Evolutionary conservation across 257 asterid genomes (phyloP).

Genomic region (Fraxinus anomala): DNA sequence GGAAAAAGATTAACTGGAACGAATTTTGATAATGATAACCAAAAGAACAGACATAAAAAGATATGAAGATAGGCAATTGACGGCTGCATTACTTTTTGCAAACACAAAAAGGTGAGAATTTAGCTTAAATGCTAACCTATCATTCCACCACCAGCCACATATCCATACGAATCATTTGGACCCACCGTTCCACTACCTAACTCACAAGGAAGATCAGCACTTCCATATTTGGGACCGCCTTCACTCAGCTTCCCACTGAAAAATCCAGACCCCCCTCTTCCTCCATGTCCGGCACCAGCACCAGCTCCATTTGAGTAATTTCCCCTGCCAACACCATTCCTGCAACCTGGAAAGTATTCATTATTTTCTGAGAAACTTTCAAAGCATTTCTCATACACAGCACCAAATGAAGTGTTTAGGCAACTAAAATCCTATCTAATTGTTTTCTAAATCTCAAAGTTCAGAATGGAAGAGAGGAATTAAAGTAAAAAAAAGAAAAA

Average conservation of each 20-base stretch:
- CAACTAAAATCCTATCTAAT: neutral
- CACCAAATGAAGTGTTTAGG: neutral
- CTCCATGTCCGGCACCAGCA: slow-evolving; percentile 98
- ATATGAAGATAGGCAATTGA: neutral
- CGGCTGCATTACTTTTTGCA: slow-evolving; percentile 11
- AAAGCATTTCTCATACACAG: slow-evolving; percentile 20
- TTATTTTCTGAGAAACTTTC: slow-evolving; percentile 27
- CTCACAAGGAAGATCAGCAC: slow-evolving; percentile 93
- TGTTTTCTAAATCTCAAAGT: slow-evolving; percentile 23
- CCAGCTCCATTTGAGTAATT: slow-evolving; percentile 93
- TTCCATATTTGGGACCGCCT: slow-evolving; percentile 86
- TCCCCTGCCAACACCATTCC: slow-evolving; percentile 89
- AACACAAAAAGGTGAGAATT: slow-evolving; percentile 20
- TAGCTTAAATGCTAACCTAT: slow-evolving; percentile 52
- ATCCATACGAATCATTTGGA: slow-evolving; percentile 68
- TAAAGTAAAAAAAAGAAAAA: slow-evolving; percentile 15
- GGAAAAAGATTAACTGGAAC: slow-evolving; percentile 4
- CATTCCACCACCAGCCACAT: slow-evolving; percentile 89
- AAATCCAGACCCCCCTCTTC: slow-evolving; percentile 87
- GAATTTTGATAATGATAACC: neutral
- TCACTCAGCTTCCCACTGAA: slow-evolving; percentile 67
- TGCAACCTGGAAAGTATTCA: slow-evolving; percentile 67
- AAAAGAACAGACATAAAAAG: slow-evolving; percentile 14
- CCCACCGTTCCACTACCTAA: slow-evolving; percentile 89
- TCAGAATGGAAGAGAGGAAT: slow-evolving; percentile 20